Evolutionary conservation across 805 yeast species (phyloP).

Genomic region (Diddensiella caesifluorescens): DNA sequence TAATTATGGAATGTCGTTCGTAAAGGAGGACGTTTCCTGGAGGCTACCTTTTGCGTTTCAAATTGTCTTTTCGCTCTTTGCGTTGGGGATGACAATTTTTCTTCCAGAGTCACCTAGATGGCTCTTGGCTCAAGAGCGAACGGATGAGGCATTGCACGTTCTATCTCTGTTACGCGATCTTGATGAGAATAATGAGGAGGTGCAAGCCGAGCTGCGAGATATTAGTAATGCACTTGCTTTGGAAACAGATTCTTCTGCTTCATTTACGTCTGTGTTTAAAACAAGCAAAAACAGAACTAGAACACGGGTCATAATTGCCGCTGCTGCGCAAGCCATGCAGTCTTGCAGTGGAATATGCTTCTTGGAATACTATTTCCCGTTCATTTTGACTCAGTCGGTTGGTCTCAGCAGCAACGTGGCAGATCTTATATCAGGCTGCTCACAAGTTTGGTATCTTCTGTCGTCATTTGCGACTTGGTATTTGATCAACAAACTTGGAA

Average conservation of each 20-base stretch:
- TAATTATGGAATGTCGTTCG: conserved; percentile 14
- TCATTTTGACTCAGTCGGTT: conserved; percentile 1
- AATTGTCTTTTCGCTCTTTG: conserved; percentile 33
- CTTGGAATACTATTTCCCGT: conserved; percentile 9
- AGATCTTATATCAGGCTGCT: conserved; percentile 7
- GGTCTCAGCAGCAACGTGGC: conserved; percentile 8
- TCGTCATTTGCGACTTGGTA: conserved; percentile 10
- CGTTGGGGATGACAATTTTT: not conserved
- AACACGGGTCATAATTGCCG: conserved; percentile 5
- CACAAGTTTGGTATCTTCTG: conserved; percentile 8
- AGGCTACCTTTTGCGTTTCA: conserved; percentile 55
- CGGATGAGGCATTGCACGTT: conserved; percentile 1
- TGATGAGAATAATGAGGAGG: not conserved
- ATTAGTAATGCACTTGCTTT: not conserved
- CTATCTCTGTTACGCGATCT: conserved; percentile 4
- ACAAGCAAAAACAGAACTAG: conserved; percentile 1
- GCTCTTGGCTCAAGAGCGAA: conserved; percentile 3
- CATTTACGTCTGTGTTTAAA: not conserved
- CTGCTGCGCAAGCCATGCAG: conserved; percentile 7
- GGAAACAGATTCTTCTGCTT: not conserved
- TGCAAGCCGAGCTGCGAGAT: conserved; percentile 1
- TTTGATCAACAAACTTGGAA: conserved; percentile 39
- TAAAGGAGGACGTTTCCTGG: conserved; percentile 12
- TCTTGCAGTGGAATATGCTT: conserved; percentile 13
- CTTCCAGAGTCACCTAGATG: conserved; percentile 5